phyloP scores from a whole-genome alignment of 306 rosid genomes.

The Gynostemma pentaphyllum region DNA sequence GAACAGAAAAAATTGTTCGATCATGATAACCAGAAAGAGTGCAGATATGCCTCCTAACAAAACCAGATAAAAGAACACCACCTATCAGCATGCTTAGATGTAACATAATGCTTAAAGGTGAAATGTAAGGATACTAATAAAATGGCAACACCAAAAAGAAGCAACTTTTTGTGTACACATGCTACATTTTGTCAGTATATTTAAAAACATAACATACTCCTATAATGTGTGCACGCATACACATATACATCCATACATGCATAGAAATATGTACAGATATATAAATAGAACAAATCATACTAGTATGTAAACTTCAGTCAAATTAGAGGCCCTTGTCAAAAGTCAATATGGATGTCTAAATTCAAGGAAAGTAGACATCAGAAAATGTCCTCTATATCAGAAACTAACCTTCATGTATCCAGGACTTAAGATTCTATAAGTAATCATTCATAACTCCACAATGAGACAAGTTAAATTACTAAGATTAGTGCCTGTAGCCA shows the following conservation, averaged over 20 bases:
- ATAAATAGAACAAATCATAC: not conserved
- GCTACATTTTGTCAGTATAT: not conserved
- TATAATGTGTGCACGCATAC: not conserved
- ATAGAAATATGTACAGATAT: not conserved
- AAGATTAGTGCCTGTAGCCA: not conserved
- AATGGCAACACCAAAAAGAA: not conserved
- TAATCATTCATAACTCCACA: not conserved
- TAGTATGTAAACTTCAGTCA: not conserved
- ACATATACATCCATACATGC: not conserved
- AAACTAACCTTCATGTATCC: not conserved
- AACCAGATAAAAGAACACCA: slow-evolving; percentile 20
- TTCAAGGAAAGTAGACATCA: not conserved
- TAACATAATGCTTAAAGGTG: not conserved
- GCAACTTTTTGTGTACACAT: not conserved
- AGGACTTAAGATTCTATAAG: not conserved
- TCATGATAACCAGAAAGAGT: slow-evolving; percentile 90
- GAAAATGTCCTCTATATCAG: not conserved
- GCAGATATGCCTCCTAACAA: slow-evolving; percentile 78
- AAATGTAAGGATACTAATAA: not conserved
- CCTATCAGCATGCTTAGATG: slow-evolving; percentile 4
- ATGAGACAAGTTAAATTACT: not conserved
- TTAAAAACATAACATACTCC: not conserved
- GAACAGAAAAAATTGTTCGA: slow-evolving; percentile 91
- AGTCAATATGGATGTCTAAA: not conserved
- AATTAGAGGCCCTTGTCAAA: not conserved